Percentiles rank a stretch among this genome's conserved stretches.
phyloP scores from a whole-genome alignment of 495 filamentous ascomycete species.

The Neurospora tetraspora region DNA sequence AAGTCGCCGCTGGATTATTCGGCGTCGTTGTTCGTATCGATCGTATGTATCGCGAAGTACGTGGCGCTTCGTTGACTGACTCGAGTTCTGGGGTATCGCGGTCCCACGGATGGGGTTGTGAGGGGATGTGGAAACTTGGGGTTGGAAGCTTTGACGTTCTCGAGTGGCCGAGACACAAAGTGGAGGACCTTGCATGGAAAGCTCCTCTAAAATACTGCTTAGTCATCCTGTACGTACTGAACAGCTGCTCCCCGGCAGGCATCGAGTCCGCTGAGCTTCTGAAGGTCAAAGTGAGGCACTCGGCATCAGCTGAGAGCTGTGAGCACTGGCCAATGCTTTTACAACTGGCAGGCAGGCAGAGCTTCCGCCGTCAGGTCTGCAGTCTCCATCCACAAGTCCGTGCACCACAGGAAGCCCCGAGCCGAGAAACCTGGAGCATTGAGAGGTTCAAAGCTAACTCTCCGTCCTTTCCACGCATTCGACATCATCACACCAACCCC shows the following conservation, averaged over 20 bases:
- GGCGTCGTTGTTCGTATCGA: not conserved
- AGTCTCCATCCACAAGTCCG: not conserved
- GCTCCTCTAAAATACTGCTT: not conserved
- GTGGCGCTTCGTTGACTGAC: not conserved
- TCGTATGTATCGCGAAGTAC: not conserved
- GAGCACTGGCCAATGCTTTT: not conserved
- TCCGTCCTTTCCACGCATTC: constrained; percentile 1
- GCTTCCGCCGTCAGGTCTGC: not conserved
- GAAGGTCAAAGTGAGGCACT: too few species aligned
- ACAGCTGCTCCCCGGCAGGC: not conserved
- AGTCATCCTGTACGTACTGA: not conserved
- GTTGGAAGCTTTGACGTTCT: not conserved
- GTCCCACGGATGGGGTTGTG: not conserved
- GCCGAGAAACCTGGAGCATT: not conserved
- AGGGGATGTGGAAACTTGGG: not conserved
- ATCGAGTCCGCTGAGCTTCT: too few species aligned
- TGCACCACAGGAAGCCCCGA: constrained; percentile 1
- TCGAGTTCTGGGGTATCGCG: not conserved
- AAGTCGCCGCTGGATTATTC: not conserved
- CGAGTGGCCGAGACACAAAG: not conserved
- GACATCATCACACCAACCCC: not conserved
- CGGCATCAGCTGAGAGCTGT: not conserved
- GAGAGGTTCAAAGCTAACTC: not conserved
- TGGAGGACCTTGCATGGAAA: not conserved
- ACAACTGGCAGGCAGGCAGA: not conserved